These are phyloP conservation scores for Cutaneotrichosporon curvatum DNA, from an alignment of 1,284 basidiomycete genomes.

Conservation along the genomic window DNA sequence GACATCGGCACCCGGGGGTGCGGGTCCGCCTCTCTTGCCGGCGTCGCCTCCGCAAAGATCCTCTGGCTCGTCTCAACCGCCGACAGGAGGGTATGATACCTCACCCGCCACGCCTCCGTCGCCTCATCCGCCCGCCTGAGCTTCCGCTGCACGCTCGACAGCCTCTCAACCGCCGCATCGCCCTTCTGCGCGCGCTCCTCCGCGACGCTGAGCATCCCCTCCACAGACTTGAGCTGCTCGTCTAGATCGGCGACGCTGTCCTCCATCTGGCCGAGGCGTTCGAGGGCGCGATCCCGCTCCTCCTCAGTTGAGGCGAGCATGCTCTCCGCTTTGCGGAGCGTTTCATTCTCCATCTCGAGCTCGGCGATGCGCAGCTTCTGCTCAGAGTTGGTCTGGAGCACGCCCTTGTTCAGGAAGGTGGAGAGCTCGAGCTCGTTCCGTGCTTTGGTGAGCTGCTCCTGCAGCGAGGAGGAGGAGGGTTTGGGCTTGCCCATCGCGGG, in stretches of 20 bases:
- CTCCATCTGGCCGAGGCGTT: conserved; percentile 3
- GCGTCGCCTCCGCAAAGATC: neutral
- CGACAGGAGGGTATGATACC: neutral
- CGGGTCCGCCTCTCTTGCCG: neutral
- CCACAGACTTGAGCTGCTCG: conserved; percentile 4
- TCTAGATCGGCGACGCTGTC: conserved; percentile 1
- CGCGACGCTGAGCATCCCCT: neutral
- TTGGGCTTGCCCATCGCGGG: neutral
- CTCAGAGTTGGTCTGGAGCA: conserved; percentile 32
- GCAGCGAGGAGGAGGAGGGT: neutral
- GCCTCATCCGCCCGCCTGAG: conserved; percentile 1
- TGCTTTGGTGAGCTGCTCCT: conserved; percentile 5
- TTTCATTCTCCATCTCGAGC: conserved; percentile 31
- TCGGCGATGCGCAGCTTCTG: conserved; percentile 30
- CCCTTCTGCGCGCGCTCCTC: conserved; percentile 1
- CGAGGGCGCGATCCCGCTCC: conserved; percentile 13
- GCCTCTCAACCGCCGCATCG: neutral
- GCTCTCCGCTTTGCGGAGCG: conserved; percentile 29
- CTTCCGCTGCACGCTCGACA: neutral
- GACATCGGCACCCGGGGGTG: too few relatives aligned
- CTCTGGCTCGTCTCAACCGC: neutral
- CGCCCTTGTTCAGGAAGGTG: conserved; percentile 38
- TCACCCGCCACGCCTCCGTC: conserved; percentile 6
- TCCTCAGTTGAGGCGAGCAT: conserved; percentile 31
- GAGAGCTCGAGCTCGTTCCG: conserved; percentile 34